Conservation (phyloP, 306 rosid species). For the Rosa lucieae region DNA sequence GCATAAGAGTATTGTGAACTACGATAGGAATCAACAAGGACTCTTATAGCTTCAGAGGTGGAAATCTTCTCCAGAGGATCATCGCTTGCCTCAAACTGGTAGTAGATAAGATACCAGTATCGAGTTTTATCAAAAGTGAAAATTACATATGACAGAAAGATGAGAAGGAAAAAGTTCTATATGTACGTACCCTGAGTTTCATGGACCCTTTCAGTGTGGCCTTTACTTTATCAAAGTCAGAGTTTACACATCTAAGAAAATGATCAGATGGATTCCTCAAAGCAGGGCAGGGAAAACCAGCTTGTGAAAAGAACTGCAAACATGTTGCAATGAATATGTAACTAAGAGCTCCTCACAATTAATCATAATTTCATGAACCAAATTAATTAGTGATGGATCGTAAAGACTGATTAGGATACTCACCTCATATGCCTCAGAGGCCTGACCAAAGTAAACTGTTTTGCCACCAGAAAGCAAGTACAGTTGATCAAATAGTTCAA, state of each 20-base stretch:
- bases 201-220: conserved; percentile 88
- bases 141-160: background rate
- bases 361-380: background rate
- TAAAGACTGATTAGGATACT: background rate
- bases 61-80: conserved; percentile 85
- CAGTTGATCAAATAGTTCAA: conserved; percentile 86
- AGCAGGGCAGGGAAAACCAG: conserved; percentile 98
- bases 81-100: conserved; percentile 78
- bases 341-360: background rate
- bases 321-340: background rate
- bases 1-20: conserved; percentile 70
- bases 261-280: conserved; percentile 98
- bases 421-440: conserved; percentile 93
- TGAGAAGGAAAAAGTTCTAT: background rate
- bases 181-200: conserved; percentile 67
- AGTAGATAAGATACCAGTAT: conserved; percentile 8
- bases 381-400: background rate
- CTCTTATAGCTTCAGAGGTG: conserved; percentile 80
- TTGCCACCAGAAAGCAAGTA: conserved; percentile 92
- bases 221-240: conserved; percentile 93
- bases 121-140: background rate
- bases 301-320: conserved; percentile 90
- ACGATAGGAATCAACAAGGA: conserved; percentile 62
- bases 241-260: conserved; percentile 88
- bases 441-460: conserved; percentile 92